Percentiles rank a stretch among this genome's conserved stretches.
Conservation (phyloP, 345 rosid genomes). For the Aquilaria yunnanensis region DNA sequence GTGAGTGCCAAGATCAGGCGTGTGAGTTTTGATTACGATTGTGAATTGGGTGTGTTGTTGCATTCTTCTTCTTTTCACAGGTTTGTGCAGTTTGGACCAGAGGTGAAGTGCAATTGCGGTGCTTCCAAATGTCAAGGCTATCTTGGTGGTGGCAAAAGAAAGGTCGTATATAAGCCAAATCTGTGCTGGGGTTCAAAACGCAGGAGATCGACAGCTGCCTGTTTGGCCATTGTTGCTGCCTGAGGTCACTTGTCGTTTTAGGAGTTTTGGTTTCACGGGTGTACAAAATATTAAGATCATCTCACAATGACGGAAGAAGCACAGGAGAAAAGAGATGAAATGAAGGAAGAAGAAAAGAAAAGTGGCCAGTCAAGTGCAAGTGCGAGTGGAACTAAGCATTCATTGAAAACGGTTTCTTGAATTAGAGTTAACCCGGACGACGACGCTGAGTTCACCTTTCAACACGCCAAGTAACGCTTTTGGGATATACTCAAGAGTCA, state of each 20-base stretch:
- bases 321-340: neutral
- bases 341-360: neutral
- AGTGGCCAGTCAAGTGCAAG: neutral
- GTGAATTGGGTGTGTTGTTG: neutral
- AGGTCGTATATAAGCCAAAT: slow-evolving; percentile 35
- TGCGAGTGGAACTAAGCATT: neutral
- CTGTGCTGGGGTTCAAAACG: slow-evolving; percentile 91
- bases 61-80: slow-evolving; percentile 26
- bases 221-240: slow-evolving; percentile 27
- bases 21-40: too few species aligned
- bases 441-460: neutral
- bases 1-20: too few species aligned
- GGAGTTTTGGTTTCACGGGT: neutral
- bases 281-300: slow-evolving; percentile 6
- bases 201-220: slow-evolving; percentile 47
- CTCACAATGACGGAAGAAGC: neutral
- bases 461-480: too few species aligned
- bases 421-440: neutral
- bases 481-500: too few species aligned
- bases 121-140: slow-evolving; percentile 70
- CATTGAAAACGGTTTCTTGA: neutral
- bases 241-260: slow-evolving; percentile 7
- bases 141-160: slow-evolving; percentile 75
- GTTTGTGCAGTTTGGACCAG: slow-evolving; percentile 92
- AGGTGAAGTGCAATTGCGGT: slow-evolving; percentile 84